phyloP scores from a whole-genome alignment of 441 rosid species.

The Aquilaria agallochum region DNA sequence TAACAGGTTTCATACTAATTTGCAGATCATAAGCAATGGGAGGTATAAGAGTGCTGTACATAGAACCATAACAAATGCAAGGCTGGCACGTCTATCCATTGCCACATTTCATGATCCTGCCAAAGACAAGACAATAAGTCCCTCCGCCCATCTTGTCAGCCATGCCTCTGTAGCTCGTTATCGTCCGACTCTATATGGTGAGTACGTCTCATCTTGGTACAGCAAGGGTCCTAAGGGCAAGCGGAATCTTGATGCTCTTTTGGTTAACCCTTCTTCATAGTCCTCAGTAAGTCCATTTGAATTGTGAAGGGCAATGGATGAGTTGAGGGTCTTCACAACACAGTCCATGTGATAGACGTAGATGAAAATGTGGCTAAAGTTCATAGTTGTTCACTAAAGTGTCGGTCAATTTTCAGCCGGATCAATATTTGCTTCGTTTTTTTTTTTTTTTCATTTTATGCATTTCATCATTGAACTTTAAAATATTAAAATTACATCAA shows the following conservation, averaged over 20 bases:
- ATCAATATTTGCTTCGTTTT: too few species aligned
- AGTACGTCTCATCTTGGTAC: conserved; percentile 80
- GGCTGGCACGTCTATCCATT: conserved; percentile 59
- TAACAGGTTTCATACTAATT: not conserved
- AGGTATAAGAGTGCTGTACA: conserved; percentile 65
- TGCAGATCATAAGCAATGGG: conserved; percentile 86
- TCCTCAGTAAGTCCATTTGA: too few species aligned
- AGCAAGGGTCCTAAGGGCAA: conserved; percentile 77
- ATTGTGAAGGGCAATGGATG: not conserved
- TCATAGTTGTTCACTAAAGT: too few species aligned
- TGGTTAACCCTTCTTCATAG: conserved; percentile 14
- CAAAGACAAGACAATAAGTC: conserved; percentile 54
- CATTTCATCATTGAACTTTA: too few species aligned
- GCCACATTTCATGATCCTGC: conserved; percentile 92
- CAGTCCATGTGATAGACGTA: too few species aligned
- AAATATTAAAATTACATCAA: too few species aligned
- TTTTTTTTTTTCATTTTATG: too few species aligned
- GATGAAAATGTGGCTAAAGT: too few species aligned
- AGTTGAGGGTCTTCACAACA: too few species aligned
- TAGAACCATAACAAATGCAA: conserved; percentile 65
- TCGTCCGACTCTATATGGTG: conserved; percentile 49
- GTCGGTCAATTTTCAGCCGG: too few species aligned
- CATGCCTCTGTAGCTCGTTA: conserved; percentile 36
- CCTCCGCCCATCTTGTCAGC: conserved; percentile 47
- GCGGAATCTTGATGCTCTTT: conserved; percentile 70